Conservation (phyloP, 228 moss, liverwort and hornwort species). For the Sphagnum fallax region DNA sequence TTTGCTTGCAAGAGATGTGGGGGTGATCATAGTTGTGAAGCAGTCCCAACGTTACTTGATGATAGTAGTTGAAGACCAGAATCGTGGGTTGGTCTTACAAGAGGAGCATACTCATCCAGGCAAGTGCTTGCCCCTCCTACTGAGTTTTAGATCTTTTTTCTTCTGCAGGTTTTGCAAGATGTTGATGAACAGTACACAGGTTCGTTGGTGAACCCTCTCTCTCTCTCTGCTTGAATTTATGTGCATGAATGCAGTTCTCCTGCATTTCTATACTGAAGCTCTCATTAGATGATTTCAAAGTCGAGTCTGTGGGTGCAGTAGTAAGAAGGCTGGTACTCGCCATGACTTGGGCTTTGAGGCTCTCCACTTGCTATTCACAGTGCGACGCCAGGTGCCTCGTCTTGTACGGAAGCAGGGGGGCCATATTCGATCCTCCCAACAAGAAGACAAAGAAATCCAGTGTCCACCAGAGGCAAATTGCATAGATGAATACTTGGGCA, state of each 20-base stretch:
- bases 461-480: not conserved
- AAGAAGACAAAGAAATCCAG: slow-evolving; percentile 11
- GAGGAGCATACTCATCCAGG: too few species aligned
- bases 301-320: not conserved
- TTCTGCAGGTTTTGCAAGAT: slow-evolving; percentile 50
- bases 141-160: too few species aligned
- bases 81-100: too few species aligned
- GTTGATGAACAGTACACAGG: slow-evolving; percentile 70
- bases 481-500: not conserved
- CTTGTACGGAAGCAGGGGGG: slow-evolving; percentile 49
- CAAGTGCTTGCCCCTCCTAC: too few species aligned
- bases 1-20: too few species aligned
- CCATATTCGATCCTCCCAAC: slow-evolving; percentile 16
- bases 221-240: not conserved
- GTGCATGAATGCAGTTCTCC: not conserved
- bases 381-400: slow-evolving; percentile 50
- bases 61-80: too few species aligned
- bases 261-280: not conserved
- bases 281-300: not conserved
- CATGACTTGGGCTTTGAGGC: not conserved
- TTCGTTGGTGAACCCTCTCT: slow-evolving; percentile 1
- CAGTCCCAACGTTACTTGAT: too few species aligned
- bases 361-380: slow-evolving; percentile 11
- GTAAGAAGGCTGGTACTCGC: not conserved
- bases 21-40: too few species aligned